Percentiles rank a stretch among this genome's conserved stretches.
Conservation (phyloP, 2,329 filamentous ascomycete genomes). For the Hypoxylon sp. region DNA sequence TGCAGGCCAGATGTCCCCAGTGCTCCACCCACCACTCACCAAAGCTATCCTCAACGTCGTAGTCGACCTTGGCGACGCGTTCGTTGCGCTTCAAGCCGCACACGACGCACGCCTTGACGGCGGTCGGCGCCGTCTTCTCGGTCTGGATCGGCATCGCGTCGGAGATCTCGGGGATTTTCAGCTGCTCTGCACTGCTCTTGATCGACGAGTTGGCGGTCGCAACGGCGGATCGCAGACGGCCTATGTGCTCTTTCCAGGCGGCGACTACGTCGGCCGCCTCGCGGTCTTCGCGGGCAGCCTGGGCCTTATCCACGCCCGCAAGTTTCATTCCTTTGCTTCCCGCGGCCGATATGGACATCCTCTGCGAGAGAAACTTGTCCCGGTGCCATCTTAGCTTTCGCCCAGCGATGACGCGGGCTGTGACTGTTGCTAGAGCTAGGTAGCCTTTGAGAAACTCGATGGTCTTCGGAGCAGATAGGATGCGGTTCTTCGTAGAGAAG, state of each 20-base stretch:
- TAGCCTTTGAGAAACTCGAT: constrained; percentile 73
- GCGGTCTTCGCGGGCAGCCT: constrained; percentile 84
- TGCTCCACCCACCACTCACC: constrained; percentile 97
- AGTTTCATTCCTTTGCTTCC: constrained; percentile 92
- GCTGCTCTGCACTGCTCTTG: constrained; percentile 48
- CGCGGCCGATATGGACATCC: constrained; percentile 86
- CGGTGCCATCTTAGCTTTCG: constrained; percentile 91
- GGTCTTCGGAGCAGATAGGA: constrained; percentile 72
- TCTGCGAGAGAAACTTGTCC: constrained; percentile 84
- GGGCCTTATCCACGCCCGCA: constrained; percentile 83
- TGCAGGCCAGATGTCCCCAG: constrained; percentile 83
- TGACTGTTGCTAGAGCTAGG: constrained; percentile 72
- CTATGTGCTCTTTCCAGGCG: constrained; percentile 80
- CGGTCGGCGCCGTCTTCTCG: constrained; percentile 78
- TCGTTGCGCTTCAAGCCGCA: constrained; percentile 92
- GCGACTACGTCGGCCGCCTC: constrained; percentile 82
- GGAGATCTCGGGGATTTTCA: constrained; percentile 75
- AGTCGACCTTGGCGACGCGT: constrained; percentile 79
- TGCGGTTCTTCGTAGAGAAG: constrained; percentile 68
- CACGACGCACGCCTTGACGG: constrained; percentile 80
- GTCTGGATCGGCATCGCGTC: constrained; percentile 76
- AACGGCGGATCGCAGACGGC: constrained; percentile 79
- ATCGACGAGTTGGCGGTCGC: constrained; percentile 69
- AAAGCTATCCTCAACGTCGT: constrained; percentile 87
- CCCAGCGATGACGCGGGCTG: constrained; percentile 84